Evolutionary conservation across 164 flowering plant genomes (phyloP), one percentile per base, ranked within the genome.

Genomic region (Liriodendron chinense): DNA sequence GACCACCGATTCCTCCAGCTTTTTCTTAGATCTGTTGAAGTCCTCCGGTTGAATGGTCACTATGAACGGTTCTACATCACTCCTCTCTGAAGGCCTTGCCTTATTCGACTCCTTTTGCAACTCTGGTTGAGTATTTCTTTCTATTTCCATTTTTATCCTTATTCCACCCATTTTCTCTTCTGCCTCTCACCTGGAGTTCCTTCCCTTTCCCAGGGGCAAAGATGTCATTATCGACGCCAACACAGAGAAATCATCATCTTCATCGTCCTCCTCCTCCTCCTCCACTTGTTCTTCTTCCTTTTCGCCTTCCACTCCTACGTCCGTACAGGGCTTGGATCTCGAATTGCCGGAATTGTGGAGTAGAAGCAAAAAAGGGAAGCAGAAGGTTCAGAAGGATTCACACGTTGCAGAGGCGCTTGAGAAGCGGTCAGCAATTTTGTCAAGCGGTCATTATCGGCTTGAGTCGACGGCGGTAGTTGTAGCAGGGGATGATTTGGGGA

Each of bases 391-490:
- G n/a, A 91, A 85, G 75, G 97, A 91, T 14, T 77, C 88, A 13
- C 93, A 92, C 80, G 93, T 87, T 43, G 68, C 93, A 0, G 98
- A 91, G 84, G 90, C 98, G 7, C 90, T 94, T 67, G 94, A 96
- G 78, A 89, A 93, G 87, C 89, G 94, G 14, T 70, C 90, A 92
- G 83, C 97, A 96, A n/a, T n/a, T n/a, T n/a, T n/a, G 83, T 93
- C 98, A 94, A 78, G 81, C 97, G 67, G 97, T 96, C 3, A n/a
- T n/a, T n/a, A n/a, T 88, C 76, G 97, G 93, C 10, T 81, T 96
- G 99, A 94, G 72, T 84, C 93, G 0, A 76, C 90, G 57, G 50
- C 90, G 6, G 75, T 84, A 20, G 81, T 84, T 8, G 68, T 23
- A 9, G 14, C 23, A 18, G 87, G 75, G 13, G 86, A 82, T 71